Evolutionary conservation across 306 rosid genomes (phyloP).

Genomic region (Lagenaria siceraria): DNA sequence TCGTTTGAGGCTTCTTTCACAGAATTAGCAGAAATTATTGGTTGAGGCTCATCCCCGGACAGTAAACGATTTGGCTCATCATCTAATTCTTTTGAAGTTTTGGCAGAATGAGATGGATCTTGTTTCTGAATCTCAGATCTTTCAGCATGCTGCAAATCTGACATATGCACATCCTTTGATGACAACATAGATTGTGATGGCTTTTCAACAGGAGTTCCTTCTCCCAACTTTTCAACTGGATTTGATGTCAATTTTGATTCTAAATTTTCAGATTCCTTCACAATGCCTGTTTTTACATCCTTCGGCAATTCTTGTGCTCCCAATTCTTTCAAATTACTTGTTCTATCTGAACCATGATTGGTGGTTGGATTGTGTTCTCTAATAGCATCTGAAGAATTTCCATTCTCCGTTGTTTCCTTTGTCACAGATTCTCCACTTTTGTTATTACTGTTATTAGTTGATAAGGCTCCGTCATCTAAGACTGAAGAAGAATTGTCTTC

Average conservation of each 20-base stretch:
- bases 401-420: constrained; percentile 29
- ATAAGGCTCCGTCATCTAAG: constrained; percentile 27
- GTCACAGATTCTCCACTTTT: constrained; percentile 26
- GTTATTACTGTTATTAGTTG: constrained; percentile 17
- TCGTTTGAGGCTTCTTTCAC: constrained; percentile 25
- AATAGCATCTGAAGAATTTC: constrained; percentile 24
- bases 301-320: constrained; percentile 26
- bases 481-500: constrained; percentile 22
- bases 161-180: constrained; percentile 22
- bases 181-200: constrained; percentile 21
- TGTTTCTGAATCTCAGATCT: constrained; percentile 31
- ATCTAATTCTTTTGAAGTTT: constrained; percentile 23
- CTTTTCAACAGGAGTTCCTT: constrained; percentile 26
- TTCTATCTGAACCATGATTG: constrained; percentile 18
- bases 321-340: constrained; percentile 24
- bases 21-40: constrained; percentile 16
- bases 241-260: constrained; percentile 30
- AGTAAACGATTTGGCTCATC: constrained; percentile 19
- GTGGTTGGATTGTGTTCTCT: constrained; percentile 22
- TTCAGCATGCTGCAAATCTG: constrained; percentile 30
- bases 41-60: constrained; percentile 14
- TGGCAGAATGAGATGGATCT: constrained; percentile 22
- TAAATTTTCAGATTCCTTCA: constrained; percentile 24
- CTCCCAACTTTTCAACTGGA: constrained; percentile 28
- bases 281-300: constrained; percentile 24